Conservation (phyloP, 2,329 filamentous ascomycete genomes). For the Ustulina deusta region DNA sequence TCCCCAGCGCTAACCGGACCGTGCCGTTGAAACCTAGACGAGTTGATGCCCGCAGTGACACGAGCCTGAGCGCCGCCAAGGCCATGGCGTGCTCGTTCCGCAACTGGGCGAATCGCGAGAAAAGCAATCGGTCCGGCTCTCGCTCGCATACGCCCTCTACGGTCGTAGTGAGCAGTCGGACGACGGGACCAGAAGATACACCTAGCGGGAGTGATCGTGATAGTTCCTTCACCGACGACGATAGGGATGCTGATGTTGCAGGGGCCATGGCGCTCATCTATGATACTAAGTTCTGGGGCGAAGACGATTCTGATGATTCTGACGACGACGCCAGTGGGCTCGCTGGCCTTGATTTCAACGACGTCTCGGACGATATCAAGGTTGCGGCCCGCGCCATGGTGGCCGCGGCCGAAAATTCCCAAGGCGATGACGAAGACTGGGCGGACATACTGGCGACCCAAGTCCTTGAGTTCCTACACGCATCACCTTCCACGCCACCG, state of each 20-base stretch:
- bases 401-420: not conserved
- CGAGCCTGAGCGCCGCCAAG: constrained; percentile 36
- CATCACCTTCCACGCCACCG: not conserved
- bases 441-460: constrained; percentile 16
- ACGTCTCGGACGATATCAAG: constrained; percentile 29
- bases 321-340: constrained; percentile 12
- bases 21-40: constrained; percentile 21
- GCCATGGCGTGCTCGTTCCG: constrained; percentile 38
- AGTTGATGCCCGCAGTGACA: constrained; percentile 34
- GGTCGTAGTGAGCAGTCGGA: not conserved
- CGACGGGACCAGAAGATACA: constrained; percentile 21
- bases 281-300: not conserved
- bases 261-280: constrained; percentile 12
- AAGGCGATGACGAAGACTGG: constrained; percentile 9
- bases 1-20: constrained; percentile 24
- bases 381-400: constrained; percentile 24
- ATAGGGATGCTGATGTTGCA: not conserved
- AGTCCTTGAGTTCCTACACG: not conserved
- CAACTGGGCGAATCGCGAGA: constrained; percentile 32
- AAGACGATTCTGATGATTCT: constrained; percentile 11
- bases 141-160: constrained; percentile 17
- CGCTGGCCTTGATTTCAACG: constrained; percentile 18
- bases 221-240: constrained; percentile 20
- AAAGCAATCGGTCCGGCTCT: constrained; percentile 12
- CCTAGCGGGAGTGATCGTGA: constrained; percentile 15